Evolutionary conservation across 768 basidiomycete genomes (phyloP).

Genomic region (Fistulinella prunicolor): DNA sequence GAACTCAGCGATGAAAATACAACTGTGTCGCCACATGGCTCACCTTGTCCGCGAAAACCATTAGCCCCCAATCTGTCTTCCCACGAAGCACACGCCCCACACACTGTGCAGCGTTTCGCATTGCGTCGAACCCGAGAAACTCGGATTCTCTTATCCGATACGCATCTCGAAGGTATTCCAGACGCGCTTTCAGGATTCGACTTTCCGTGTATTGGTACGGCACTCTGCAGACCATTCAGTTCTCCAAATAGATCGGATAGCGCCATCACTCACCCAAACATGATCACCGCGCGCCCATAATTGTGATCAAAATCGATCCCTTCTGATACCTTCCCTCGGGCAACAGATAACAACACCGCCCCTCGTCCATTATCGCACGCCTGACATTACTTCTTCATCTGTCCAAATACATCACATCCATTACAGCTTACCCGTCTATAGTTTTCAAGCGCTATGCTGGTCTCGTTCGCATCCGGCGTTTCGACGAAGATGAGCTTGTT

Average conservation of each 20-base stretch:
- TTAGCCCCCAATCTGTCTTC: conserved; percentile 99
- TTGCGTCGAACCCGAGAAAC: conserved; percentile 98
- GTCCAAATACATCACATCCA: background rate
- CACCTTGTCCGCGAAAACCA: conserved; percentile 99
- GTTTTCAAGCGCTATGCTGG: conserved; percentile 95
- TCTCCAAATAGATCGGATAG: background rate
- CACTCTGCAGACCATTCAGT: conserved; percentile 48
- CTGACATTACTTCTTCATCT: conserved; percentile 36
- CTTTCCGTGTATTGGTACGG: conserved; percentile 99
- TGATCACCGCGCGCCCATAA: conserved; percentile 97
- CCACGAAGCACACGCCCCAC: conserved; percentile 96
- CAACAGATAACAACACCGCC: conserved; percentile 93
- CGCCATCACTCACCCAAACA: conserved; percentile 79
- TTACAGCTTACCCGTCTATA: conserved; percentile 74
- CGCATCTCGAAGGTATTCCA: conserved; percentile 97
- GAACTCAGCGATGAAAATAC: background rate
- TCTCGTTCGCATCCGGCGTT: conserved; percentile 98
- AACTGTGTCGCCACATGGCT: background rate
- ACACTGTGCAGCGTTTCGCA: conserved; percentile 99
- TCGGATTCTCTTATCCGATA: conserved; percentile 98
- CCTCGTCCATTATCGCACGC: conserved; percentile 99
- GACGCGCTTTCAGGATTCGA: conserved; percentile 91
- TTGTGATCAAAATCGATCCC: conserved; percentile 99
- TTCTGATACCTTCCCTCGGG: conserved; percentile 98
- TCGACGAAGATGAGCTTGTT: conserved; percentile 99